Base-by-base conservation (phyloP, 805 yeast genomes). In the Starmerella etchellsii region DNA sequence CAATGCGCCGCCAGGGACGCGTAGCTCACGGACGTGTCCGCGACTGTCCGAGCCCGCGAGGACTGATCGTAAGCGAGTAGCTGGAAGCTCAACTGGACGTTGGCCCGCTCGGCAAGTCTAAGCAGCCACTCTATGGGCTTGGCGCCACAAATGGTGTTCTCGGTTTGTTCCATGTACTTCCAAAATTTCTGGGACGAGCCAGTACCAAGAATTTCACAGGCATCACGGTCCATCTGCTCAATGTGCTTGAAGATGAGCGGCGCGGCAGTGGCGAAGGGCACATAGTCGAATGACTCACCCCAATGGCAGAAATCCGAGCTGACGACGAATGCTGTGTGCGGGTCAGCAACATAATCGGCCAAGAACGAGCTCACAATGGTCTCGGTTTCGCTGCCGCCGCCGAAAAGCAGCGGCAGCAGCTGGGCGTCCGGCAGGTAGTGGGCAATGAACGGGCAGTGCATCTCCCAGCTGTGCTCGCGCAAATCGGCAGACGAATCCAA, bases 271-370 rank as follows among this genome's bases (percentile, higher is more conserved):
- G 29, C 34, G 25, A 39, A 43, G 21, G 49, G 44, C 31, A 5
- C 15, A 53, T 74, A 80, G 13, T 70, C 71, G 53, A 79, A 80
- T 29, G 82, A 58, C 2, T 65, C 50, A 1, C 87, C 87, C 98
- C 98, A 91, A 57, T 91, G 98, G 55, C 96, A 87, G 54, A 91
- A 91, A 63, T 91, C 98, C 2, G 88, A 73, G 56, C 94, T 81
- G 3, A 91, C 68, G 14, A 83, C 74, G 58, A 91, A 81, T 2
- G 83, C 77, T 51, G 73, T 74, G 20, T 61, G 60, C 24, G 70
- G 68, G 50, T 76, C 70, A 5, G 57, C 58, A 39, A 83, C 54
- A 52, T 69, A 78, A 1, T 78, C 74, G 9, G 60, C 56, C 8
- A 31, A 6, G 10, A 8, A 4, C 25, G 23, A n/a, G 4, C 4